Base-by-base conservation (phyloP, 208 protist species). In the Crithidia expoeki region DNA sequence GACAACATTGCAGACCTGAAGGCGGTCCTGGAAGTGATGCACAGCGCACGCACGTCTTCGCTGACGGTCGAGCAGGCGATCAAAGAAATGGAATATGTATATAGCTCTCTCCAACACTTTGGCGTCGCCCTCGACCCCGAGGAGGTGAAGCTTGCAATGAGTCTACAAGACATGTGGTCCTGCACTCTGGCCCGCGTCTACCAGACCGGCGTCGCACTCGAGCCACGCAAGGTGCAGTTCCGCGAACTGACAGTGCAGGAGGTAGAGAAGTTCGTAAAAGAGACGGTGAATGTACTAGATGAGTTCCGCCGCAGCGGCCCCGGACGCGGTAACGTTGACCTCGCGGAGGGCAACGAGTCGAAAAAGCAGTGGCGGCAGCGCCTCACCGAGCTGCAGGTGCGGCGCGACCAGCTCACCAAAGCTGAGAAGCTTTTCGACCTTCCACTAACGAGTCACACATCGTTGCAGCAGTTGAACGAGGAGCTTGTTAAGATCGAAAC, bases 401-500 rank as follows among this genome's bases (percentile, higher is more conserved):
- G 69, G 28, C 83, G 98, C 51, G 98, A 98, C 38, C 80, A 95
- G 74, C 89, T 99, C 32, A 90, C 86, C 38, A 92, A 94, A 63
- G 97, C 98, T 16, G 92, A 99, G 85, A 98, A 98, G 72, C 86
- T 99, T 11, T 99, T 99, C 63, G 96, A 93, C 64, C 89, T 99
- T 25, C 84, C 92, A 17, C 89, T 99, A 51, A 98, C 95, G 34
- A 79, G 84, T 56, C 98, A 98, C 84, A 86, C 92, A 19, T 81
- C 89, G 44, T 79, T 99, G 55, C 80, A 93, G 65, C 80, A 94
- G 71, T 80, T 99, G 17, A 97, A 98, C 74, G 80, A 93, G 42
- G 81, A 96, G 60, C 79, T 99, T 44, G 81, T 86, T 6, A 86
- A 89, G 53, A 80, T 98, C 38, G 86, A 97, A 69, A 79, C 79